Evolutionary conservation across 2,329 filamentous ascomycete genomes (phyloP).

Genomic region (Botrytis sinoallii): DNA sequence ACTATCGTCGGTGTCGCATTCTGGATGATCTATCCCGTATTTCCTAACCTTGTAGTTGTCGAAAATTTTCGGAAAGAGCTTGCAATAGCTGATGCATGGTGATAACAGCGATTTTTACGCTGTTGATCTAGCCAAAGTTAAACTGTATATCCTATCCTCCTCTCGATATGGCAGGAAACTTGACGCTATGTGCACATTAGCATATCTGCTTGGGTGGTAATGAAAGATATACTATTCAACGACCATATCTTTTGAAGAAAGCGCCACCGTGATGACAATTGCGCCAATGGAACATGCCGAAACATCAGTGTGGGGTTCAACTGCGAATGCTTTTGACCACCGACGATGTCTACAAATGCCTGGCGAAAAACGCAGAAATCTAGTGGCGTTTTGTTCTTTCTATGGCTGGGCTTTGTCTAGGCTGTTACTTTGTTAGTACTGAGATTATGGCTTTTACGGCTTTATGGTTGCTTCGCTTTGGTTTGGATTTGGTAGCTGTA

Average conservation of each 20-base stretch:
- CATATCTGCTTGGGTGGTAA: slow-evolving; percentile 41
- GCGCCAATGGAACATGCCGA: slow-evolving; percentile 43
- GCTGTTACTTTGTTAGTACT: slow-evolving; percentile 35
- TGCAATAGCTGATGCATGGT: slow-evolving; percentile 20
- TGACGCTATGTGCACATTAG: slow-evolving; percentile 42
- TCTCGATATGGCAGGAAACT: slow-evolving; percentile 45
- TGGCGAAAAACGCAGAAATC: slow-evolving; percentile 20
- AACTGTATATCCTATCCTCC: slow-evolving; percentile 27
- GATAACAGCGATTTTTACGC: slow-evolving; percentile 11
- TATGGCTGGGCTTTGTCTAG: slow-evolving; percentile 41
- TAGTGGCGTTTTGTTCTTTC: slow-evolving; percentile 36
- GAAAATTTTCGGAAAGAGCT: too few species aligned
- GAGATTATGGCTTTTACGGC: neutral
- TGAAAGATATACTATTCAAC: slow-evolving; percentile 42
- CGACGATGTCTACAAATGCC: slow-evolving; percentile 39
- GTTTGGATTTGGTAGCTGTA: neutral
- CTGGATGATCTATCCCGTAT: too few species aligned
- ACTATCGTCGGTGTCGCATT: too few species aligned
- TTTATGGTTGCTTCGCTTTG: neutral
- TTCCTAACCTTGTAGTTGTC: too few species aligned
- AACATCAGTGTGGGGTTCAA: slow-evolving; percentile 43
- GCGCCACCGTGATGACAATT: slow-evolving; percentile 43
- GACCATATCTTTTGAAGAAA: slow-evolving; percentile 45
- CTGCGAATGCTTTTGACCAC: slow-evolving; percentile 42
- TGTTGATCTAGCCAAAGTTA: slow-evolving; percentile 20